Base-by-base conservation (phyloP, 257 asterid genomes). In the Scutellaria baicalensis region DNA sequence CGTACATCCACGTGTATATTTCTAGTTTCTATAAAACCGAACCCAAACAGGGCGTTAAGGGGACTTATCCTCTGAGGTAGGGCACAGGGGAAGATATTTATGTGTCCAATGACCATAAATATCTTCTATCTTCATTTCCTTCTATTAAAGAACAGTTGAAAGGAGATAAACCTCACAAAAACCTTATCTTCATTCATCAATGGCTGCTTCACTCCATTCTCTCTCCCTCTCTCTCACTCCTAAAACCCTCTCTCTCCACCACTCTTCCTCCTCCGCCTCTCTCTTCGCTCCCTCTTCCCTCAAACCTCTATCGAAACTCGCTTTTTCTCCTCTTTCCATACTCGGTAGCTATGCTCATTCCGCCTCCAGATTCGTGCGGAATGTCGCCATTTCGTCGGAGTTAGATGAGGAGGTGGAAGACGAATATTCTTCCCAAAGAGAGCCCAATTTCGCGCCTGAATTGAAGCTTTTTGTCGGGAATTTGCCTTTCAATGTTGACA, bases 401-500 rank as follows among this genome's bases (percentile, higher is more conserved):
- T 57, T 82, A 62, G 89, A 70, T 0, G 87, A 76, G 2, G 88
- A 69, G 5, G 82, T 72, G 50, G 88, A 70, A 11, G 86, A 60
- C 11, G 76, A 68, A 58, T 77, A 56, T 23, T 72, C 35, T 57
- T 71, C 13, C 5, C 63, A 14, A 33, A 72, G 68, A 45, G 83
- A 72, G 69, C 81, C 49, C 14, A 74, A 45, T 5, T 89, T 75
- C 79, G 81, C 95, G 44, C 86, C 95, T 23, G 90, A 91, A 60
- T 78, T 85, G 54, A 89, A 91, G 64, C 79, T 94, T 27, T 94
- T 86, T 31, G 97, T 93, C 0, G 96, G 99, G 13, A 93, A 93
- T 76, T 83, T 93, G 79, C 92, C 99, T 3, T 93, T 87, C 50
- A 75, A 18, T 54, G 90, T 82, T 11, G 99, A 93, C 36, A 94